phyloP scores from a whole-genome alignment of 495 filamentous ascomycete species.

The Penicillium subrubescens region DNA sequence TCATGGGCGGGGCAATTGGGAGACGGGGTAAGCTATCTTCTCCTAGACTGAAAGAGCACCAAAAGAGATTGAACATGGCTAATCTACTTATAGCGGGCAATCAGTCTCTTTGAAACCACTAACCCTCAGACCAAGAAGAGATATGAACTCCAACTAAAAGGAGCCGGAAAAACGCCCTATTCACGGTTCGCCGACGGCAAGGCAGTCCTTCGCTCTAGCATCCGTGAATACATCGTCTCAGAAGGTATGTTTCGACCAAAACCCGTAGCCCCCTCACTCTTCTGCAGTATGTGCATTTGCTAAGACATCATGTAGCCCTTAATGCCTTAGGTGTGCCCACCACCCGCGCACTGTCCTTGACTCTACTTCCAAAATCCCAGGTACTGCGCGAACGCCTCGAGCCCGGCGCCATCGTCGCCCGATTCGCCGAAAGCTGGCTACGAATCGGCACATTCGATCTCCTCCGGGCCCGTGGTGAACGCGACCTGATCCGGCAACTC shows the following conservation, averaged over 20 bases:
- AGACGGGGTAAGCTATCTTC: conserved; percentile 60
- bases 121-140: conserved; percentile 70
- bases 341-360: conserved; percentile 83
- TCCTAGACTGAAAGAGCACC: neutral
- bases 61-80: neutral
- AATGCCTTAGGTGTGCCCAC: conserved; percentile 83
- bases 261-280: neutral
- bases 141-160: conserved; percentile 93
- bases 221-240: conserved; percentile 90
- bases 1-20: conserved; percentile 95
- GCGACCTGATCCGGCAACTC: conserved; percentile 68
- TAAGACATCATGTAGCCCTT: conserved; percentile 47
- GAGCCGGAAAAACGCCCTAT: conserved; percentile 90
- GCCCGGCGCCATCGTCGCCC: conserved; percentile 87
- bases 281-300: neutral
- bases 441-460: conserved; percentile 95
- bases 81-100: conserved; percentile 60
- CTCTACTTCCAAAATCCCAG: conserved; percentile 67
- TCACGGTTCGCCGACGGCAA: conserved; percentile 97
- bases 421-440: conserved; percentile 91
- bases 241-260: conserved; percentile 54
- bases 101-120: conserved; percentile 87
- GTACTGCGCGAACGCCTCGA: conserved; percentile 83
- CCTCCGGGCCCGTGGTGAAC: conserved; percentile 76
- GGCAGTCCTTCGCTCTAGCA: conserved; percentile 86